Evolutionary conservation across 768 basidiomycete genomes (phyloP).

Genomic region (Lyophyllum decastes): DNA sequence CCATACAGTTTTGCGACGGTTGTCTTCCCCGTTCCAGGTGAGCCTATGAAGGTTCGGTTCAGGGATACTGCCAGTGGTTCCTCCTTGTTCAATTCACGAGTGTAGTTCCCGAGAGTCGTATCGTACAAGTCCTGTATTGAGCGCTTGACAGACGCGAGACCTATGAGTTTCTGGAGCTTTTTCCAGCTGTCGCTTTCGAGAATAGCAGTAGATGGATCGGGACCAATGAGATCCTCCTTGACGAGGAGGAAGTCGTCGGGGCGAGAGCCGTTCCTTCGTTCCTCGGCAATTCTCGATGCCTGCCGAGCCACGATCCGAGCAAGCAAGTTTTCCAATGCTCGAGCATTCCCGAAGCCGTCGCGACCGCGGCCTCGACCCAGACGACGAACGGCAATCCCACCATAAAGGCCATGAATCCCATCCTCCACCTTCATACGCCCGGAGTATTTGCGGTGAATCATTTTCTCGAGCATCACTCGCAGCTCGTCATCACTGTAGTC

Average conservation of each 20-base stretch:
- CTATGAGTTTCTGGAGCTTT: slow-evolving; percentile 52
- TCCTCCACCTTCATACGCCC: slow-evolving; percentile 58
- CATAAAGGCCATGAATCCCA: slow-evolving; percentile 38
- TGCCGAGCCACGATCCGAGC: slow-evolving; percentile 51
- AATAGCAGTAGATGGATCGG: slow-evolving; percentile 55
- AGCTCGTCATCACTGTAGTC: slow-evolving; percentile 65
- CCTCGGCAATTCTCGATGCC: slow-evolving; percentile 45
- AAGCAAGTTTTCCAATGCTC: slow-evolving; percentile 57
- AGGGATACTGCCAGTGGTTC: slow-evolving; percentile 54
- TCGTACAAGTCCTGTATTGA: slow-evolving; percentile 48
- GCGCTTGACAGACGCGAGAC: slow-evolving; percentile 58
- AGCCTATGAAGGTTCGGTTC: slow-evolving; percentile 67
- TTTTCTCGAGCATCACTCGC: slow-evolving; percentile 50
- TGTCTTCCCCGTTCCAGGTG: slow-evolving; percentile 74
- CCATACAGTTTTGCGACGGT: slow-evolving; percentile 71
- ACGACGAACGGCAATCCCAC: slow-evolving; percentile 43
- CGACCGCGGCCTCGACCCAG: slow-evolving; percentile 61
- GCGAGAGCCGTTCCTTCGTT: slow-evolving; percentile 36
- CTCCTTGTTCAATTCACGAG: slow-evolving; percentile 58
- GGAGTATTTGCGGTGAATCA: slow-evolving; percentile 45
- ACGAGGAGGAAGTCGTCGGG: slow-evolving; percentile 53
- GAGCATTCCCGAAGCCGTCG: slow-evolving; percentile 68
- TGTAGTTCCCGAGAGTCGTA: slow-evolving; percentile 53
- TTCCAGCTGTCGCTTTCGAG: slow-evolving; percentile 49
- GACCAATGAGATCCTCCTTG: slow-evolving; percentile 64